These are phyloP conservation scores for Stemphylium vesicarium DNA, from an alignment of 2,329 filamentous ascomycete genomes.

Conservation along the genomic window DNA sequence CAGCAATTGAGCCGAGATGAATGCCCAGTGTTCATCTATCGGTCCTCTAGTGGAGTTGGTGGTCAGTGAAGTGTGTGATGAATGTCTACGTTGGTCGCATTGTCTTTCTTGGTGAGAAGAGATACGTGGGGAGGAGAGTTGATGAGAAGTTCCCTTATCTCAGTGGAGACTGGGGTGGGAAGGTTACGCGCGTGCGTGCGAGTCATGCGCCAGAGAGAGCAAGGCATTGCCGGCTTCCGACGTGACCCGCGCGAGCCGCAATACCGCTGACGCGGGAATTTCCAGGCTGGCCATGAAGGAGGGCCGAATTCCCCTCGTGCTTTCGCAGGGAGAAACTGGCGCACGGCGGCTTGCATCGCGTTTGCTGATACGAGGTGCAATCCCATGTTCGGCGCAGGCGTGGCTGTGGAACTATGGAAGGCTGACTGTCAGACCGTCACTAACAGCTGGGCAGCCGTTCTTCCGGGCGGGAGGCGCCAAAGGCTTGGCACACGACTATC, in stretches of 20 bases:
- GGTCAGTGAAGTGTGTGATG: not conserved
- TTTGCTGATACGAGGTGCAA: not conserved
- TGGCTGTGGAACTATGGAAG: conserved; percentile 3
- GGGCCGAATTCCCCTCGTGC: not conserved
- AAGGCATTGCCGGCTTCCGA: not conserved
- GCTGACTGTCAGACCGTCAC: not conserved
- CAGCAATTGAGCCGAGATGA: not conserved
- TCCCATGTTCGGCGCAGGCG: conserved; percentile 4
- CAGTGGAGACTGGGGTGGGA: not conserved
- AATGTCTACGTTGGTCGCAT: not conserved
- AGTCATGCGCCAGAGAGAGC: not conserved
- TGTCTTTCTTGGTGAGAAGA: not conserved
- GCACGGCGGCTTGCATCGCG: not conserved
- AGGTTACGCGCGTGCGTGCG: conserved; percentile 9
- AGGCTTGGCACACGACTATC: conserved; percentile 17
- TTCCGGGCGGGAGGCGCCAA: conserved; percentile 15
- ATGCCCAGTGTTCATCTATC: not conserved
- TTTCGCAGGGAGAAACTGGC: not conserved
- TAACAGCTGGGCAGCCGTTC: conserved; percentile 18
- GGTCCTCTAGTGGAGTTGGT: not conserved
- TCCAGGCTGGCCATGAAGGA: not conserved
- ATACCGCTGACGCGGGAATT: not conserved
- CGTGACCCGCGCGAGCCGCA: not conserved
- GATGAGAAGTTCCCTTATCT: not conserved
- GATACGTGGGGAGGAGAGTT: not conserved